Percentiles rank a stretch among this genome's conserved stretches.
phyloP scores from a whole-genome alignment of 495 filamentous ascomycete genomes.

The Hapsidospora chrysogenum region DNA sequence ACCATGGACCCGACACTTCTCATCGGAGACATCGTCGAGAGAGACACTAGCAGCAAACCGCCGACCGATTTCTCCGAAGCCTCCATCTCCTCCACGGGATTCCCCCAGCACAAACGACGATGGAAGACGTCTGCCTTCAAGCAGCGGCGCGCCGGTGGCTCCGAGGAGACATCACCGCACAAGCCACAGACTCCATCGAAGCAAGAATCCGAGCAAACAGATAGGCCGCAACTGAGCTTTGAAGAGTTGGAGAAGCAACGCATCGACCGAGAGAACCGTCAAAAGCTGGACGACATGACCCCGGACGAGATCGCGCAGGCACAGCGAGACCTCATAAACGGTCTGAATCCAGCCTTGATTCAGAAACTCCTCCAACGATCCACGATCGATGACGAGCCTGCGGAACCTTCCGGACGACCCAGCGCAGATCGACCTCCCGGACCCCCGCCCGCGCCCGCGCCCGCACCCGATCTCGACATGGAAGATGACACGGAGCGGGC shows the following conservation, averaged over 20 bases:
- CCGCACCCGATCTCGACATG: slow-evolving; percentile 10
- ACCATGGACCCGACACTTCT: slow-evolving; percentile 29
- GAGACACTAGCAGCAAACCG: slow-evolving; percentile 27
- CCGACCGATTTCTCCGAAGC: slow-evolving; percentile 41
- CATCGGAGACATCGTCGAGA: slow-evolving; percentile 68
- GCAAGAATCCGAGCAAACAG: not conserved
- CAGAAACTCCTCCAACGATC: slow-evolving; percentile 63
- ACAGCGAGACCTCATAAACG: slow-evolving; percentile 51
- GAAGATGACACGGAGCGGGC: slow-evolving; percentile 3
- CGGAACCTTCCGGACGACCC: too few species aligned
- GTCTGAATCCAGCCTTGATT: slow-evolving; percentile 52
- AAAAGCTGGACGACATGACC: slow-evolving; percentile 64
- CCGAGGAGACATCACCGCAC: not conserved
- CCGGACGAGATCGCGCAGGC: slow-evolving; percentile 62
- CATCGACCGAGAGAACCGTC: slow-evolving; percentile 72
- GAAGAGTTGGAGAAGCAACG: slow-evolving; percentile 40
- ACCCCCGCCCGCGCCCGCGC: slow-evolving; percentile 3
- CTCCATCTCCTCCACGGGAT: slow-evolving; percentile 50
- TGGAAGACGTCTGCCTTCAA: slow-evolving; percentile 60
- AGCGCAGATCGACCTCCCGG: slow-evolving; percentile 1
- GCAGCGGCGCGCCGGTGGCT: slow-evolving; percentile 32
- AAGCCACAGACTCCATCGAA: not conserved
- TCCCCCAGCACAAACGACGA: slow-evolving; percentile 73
- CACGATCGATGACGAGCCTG: slow-evolving; percentile 47
- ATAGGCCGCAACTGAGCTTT: not conserved